phyloP scores from a whole-genome alignment of 495 filamentous ascomycete species.

The Aspergillus mulundensis region DNA sequence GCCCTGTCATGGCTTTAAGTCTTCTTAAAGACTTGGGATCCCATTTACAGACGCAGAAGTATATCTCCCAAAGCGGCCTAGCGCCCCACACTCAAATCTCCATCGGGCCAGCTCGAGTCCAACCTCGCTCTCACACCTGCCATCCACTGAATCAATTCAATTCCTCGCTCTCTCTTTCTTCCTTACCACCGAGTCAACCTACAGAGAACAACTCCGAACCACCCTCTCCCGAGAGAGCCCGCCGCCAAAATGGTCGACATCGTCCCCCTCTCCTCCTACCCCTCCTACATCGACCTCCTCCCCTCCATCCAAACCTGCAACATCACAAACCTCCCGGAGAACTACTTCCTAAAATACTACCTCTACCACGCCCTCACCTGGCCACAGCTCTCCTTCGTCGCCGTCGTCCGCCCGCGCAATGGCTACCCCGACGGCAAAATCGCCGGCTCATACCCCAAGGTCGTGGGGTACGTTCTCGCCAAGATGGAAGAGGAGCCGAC shows the following conservation, averaged over 20 bases:
- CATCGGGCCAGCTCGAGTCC: background rate
- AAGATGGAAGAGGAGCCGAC: slow-evolving; percentile 99
- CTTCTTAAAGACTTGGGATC: too few species aligned
- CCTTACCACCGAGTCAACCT: background rate
- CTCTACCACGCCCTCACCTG: slow-evolving; percentile 98
- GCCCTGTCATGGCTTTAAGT: too few species aligned
- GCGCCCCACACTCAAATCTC: slow-evolving; percentile 6
- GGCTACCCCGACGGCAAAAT: slow-evolving; percentile 37
- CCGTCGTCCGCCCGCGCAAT: slow-evolving; percentile 80
- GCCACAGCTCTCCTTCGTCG: slow-evolving; percentile 95
- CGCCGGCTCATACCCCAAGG: slow-evolving; percentile 84
- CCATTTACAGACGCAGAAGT: background rate
- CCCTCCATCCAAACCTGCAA: slow-evolving; percentile 96
- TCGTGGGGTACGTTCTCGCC: slow-evolving; percentile 97
- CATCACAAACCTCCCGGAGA: slow-evolving; percentile 97
- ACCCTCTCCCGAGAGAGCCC: too few species aligned
- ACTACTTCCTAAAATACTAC: slow-evolving; percentile 99
- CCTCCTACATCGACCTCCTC: slow-evolving; percentile 59
- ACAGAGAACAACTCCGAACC: background rate
- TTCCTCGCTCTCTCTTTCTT: background rate
- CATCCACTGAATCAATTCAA: background rate
- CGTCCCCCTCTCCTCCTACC: slow-evolving; percentile 45
- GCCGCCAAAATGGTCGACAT: slow-evolving; percentile 47
- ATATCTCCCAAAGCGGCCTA: slow-evolving; percentile 3
- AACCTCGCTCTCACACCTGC: background rate